A percentile compares a stretch with the other conserved stretches of the same genome.
Evolutionary conservation across 164 flowering plant genomes (phyloP).

Genomic region (Stephania cephalantha): DNA sequence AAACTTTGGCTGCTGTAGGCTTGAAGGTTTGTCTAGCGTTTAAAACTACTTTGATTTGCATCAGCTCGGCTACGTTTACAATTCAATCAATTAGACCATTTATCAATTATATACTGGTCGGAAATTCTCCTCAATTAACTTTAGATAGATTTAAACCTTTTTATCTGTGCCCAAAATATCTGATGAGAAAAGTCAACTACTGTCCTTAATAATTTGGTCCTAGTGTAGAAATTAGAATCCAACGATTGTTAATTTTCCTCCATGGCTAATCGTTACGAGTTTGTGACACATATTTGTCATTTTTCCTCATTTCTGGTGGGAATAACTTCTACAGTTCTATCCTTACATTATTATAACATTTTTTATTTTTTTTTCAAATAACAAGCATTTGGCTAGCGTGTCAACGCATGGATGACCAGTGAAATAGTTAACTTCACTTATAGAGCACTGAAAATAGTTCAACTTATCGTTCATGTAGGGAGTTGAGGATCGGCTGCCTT

Average conservation of each 20-base stretch:
- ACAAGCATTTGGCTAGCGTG: not conserved
- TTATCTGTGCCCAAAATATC: not conserved
- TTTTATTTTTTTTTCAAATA: not conserved
- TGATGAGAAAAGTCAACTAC: not conserved
- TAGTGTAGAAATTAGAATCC: not conserved
- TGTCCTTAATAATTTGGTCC: not conserved
- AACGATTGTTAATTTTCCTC: not conserved
- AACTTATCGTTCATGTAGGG: constrained; percentile 41
- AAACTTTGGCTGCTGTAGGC: constrained; percentile 92
- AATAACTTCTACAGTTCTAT: not conserved
- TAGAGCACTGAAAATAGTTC: not conserved
- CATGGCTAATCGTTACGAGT: not conserved
- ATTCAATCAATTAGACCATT: not conserved
- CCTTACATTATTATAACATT: not conserved
- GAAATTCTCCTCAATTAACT: not conserved
- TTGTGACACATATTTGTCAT: not conserved
- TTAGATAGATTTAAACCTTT: not conserved
- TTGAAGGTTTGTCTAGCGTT: constrained; percentile 51
- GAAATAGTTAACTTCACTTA: not conserved
- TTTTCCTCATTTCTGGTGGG: not conserved
- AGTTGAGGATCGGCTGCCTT: constrained; percentile 91
- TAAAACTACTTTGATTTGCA: not conserved
- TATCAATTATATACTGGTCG: not conserved
- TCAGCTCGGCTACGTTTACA: not conserved
- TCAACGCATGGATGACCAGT: not conserved